These are phyloP conservation scores for Spathaspora boniae DNA, from an alignment of 805 yeast genomes.

Conservation along the genomic window DNA sequence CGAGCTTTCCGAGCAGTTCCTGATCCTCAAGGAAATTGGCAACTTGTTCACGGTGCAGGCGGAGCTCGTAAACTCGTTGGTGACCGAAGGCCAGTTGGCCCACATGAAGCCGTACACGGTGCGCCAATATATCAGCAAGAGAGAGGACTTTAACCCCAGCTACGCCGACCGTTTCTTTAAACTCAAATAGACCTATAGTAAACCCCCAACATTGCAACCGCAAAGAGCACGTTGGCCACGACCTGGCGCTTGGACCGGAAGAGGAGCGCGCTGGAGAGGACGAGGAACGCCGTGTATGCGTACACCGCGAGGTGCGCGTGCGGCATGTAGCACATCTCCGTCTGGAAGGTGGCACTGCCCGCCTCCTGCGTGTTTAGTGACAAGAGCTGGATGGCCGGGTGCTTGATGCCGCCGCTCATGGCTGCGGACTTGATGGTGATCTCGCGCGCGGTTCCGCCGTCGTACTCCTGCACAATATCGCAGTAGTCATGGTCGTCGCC, in stretches of 20 bases:
- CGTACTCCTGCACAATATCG: slow-evolving; percentile 55
- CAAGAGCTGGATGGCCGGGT: slow-evolving; percentile 84
- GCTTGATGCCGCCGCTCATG: slow-evolving; percentile 85
- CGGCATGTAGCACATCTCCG: slow-evolving; percentile 56
- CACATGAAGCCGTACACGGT: slow-evolving; percentile 59
- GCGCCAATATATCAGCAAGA: slow-evolving; percentile 61
- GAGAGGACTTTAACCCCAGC: slow-evolving; percentile 65
- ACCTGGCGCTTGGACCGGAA: slow-evolving; percentile 7
- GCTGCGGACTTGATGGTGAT: slow-evolving; percentile 85
- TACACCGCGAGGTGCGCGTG: slow-evolving; percentile 45
- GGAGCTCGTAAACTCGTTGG: slow-evolving; percentile 69
- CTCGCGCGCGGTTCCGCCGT: slow-evolving; percentile 51
- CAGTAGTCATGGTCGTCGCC: slow-evolving; percentile 99
- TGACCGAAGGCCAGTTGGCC: slow-evolving; percentile 76
- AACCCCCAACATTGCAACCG: slow-evolving; percentile 10
- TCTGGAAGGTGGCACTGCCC: slow-evolving; percentile 23
- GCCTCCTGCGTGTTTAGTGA: slow-evolving; percentile 52
- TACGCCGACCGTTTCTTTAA: slow-evolving; percentile 45
- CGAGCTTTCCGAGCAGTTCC: slow-evolving; percentile 59
- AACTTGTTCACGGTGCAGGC: slow-evolving; percentile 84
- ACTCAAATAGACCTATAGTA: slow-evolving; percentile 1
- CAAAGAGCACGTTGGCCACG: slow-evolving; percentile 12
- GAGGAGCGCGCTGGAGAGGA: slow-evolving; percentile 1
- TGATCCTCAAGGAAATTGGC: slow-evolving; percentile 74
- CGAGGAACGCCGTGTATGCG: slow-evolving; percentile 24